Evolutionary conservation across 192 early-diverging fungal species (phyloP).

Genomic region (Lobosporangium transversale): DNA sequence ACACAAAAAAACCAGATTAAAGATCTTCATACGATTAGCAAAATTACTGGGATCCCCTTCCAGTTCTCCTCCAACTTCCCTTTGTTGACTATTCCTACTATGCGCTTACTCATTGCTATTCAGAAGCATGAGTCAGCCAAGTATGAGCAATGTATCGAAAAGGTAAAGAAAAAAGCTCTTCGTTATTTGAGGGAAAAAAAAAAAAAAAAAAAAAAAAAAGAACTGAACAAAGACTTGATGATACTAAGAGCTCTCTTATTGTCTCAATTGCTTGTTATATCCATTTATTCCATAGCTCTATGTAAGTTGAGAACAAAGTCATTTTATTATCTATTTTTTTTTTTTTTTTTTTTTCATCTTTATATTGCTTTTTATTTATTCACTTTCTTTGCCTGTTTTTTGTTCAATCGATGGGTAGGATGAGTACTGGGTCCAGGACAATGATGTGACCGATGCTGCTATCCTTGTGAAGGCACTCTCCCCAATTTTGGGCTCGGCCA

Average conservation of each 20-base stretch:
- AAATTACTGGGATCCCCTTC: conserved; percentile 11
- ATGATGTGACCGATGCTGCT: conserved; percentile 18
- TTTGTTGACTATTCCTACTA: conserved; percentile 8
- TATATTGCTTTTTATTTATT: too few species aligned
- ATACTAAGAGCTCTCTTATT: neutral
- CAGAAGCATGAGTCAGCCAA: conserved; percentile 27
- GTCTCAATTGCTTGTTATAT: neutral
- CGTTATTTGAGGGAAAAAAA: neutral
- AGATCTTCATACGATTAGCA: conserved; percentile 15
- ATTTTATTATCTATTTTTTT: neutral
- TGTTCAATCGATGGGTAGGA: conserved; percentile 13
- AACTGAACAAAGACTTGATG: neutral
- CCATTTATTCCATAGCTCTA: conserved; percentile 9
- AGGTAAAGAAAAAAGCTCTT: conserved; percentile 13
- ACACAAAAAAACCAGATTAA: conserved; percentile 7
- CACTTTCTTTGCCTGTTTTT: too few species aligned
- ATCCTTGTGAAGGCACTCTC: conserved; percentile 9
- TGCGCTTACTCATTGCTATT: conserved; percentile 33
- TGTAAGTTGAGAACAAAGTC: conserved; percentile 5
- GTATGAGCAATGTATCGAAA: conserved; percentile 31
- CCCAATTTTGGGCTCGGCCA: conserved; percentile 19
- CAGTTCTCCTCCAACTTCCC: conserved; percentile 32
- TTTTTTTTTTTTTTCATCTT: neutral
- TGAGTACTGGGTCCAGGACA: conserved; percentile 25
- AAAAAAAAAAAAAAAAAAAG: neutral